Evolutionary conservation across 805 yeast species (phyloP).

Genomic region (Hanseniaspora mollemarum): DNA sequence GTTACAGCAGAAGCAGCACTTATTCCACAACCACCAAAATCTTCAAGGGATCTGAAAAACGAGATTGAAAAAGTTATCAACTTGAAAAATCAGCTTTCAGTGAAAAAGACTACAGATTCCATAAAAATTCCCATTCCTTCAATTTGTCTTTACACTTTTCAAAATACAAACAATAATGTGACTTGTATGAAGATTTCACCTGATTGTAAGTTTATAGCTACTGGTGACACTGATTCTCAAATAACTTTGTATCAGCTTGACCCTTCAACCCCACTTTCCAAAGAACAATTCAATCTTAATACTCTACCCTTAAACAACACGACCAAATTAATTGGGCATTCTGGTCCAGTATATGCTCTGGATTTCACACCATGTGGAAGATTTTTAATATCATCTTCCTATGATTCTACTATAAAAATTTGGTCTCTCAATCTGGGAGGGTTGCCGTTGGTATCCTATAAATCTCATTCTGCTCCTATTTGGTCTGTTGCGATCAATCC

Average conservation of each 20-base stretch:
- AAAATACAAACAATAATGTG: constrained; percentile 81
- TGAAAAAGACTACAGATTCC: constrained; percentile 14
- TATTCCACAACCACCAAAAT: constrained; percentile 77
- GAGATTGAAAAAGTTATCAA: constrained; percentile 66
- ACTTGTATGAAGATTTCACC: constrained; percentile 79
- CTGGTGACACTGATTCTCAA: constrained; percentile 43
- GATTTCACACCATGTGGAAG: constrained; percentile 84
- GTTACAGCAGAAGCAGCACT: constrained; percentile 36
- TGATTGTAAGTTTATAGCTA: constrained; percentile 78
- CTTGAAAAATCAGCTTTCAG: constrained; percentile 56
- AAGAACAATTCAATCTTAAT: constrained; percentile 25
- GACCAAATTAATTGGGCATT: constrained; percentile 62
- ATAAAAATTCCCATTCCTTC: constrained; percentile 63
- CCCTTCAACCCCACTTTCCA: constrained; percentile 17
- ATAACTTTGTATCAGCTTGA: constrained; percentile 8
- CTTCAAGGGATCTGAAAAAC: constrained; percentile 65
- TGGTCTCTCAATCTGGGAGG: constrained; percentile 92
- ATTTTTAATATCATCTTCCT: constrained; percentile 70
- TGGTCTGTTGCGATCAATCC: constrained; percentile 97
- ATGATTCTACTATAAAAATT: constrained; percentile 79
- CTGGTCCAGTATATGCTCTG: constrained; percentile 85
- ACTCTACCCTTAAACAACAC: constrained; percentile 31
- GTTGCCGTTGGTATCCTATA: constrained; percentile 71
- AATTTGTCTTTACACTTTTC: constrained; percentile 96
- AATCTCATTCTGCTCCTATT: constrained; percentile 91